Evolutionary conservation across 164 flowering plant genomes (phyloP), one percentile per base, ranked within the genome.

Genomic region (Chimonanthus praecox): DNA sequence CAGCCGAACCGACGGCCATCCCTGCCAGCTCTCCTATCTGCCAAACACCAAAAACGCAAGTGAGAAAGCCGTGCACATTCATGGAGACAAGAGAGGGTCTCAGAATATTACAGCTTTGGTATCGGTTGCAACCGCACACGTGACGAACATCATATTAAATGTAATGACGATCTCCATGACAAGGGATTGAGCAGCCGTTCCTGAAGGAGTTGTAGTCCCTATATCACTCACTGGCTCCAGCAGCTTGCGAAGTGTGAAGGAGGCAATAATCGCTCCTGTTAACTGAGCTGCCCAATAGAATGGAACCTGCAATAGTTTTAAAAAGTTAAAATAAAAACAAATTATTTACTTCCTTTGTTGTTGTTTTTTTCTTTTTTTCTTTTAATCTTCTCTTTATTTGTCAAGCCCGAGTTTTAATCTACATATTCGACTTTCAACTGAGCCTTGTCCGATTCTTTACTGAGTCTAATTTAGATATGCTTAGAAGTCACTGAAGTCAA

Each of bases 1-100:
- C 94, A 20, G 97, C 88, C n/a, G 92, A 93, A 2, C 97, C 98
- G 21, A 90, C 93, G 16, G 98, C 97, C 0, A 93, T 75, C 13
- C 98, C 98, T 62, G 94, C 97, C 7, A 93, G 86, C 81, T 93
- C 94, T 70, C 97, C 97, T 6, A 85, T 69, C 94, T 91, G 81
- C 43, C 60, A 69, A 20, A 69, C 47, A 44, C 44, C 9, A 13
- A 65, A 45, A 44, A 45, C 48, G 16, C 1, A 63, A 10, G 2
- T 7, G 48, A 45, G 48, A n/a, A 45, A 33, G 47, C 47, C 1
- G 16, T 10, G 68, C 47, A 16, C 10, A 6, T 54, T 54, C 60
- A 54, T 8, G 60, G 16, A 54, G 16, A 54, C 60, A 10, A 9
- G 66, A 44, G 43, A 5, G 45, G 62, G 13, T 49, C 16, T 47